Evolutionary conservation across 305 asterid species (phyloP).

Genomic region (Fraxinus dipetala): DNA sequence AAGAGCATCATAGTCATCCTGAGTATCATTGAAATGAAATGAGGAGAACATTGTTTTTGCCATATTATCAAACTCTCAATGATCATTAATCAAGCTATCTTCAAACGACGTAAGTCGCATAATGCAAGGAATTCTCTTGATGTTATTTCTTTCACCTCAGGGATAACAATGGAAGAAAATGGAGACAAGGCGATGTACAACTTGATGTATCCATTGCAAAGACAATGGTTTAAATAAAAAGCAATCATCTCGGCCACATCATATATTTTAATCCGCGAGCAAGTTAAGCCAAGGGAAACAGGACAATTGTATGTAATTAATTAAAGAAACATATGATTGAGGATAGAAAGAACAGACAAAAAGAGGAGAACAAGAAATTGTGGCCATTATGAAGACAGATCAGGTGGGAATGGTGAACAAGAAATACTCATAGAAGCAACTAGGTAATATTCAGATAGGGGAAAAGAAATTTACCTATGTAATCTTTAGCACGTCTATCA

Average conservation of each 20-base stretch:
- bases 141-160: neutral
- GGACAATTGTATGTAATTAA: slow-evolving; percentile 4
- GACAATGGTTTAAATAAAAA: neutral
- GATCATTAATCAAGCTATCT: neutral
- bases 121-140: neutral
- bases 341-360: slow-evolving; percentile 19
- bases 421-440: neutral
- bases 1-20: neutral
- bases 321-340: neutral
- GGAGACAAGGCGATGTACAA: neutral
- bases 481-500: neutral
- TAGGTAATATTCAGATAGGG: neutral
- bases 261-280: slow-evolving; percentile 1
- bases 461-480: neutral
- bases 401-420: neutral
- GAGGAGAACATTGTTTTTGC: slow-evolving; percentile 22
- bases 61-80: slow-evolving; percentile 3
- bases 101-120: neutral
- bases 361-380: slow-evolving; percentile 22
- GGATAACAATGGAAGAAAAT: neutral
- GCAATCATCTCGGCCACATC: neutral
- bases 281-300: neutral
- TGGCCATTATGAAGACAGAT: slow-evolving; percentile 4
- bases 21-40: slow-evolving; percentile 1
- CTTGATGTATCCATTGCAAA: neutral